phyloP scores from a whole-genome alignment of 164 flowering plant species.

The Kalanchoe fedtschenkoi region DNA sequence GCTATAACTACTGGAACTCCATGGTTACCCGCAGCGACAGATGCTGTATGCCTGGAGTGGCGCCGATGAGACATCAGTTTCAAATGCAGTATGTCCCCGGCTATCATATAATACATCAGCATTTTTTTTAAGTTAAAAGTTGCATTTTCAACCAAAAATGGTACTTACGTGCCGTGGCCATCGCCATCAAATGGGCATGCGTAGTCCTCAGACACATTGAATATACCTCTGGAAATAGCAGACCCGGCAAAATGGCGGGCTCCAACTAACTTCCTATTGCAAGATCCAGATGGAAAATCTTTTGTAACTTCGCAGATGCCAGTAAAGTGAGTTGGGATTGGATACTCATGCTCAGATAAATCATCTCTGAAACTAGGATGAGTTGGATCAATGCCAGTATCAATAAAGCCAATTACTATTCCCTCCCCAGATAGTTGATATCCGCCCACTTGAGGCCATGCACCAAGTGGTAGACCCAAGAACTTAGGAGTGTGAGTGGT shows the following conservation, averaged over 20 bases:
- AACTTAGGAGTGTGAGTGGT: constrained; percentile 94
- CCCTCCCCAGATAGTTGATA: constrained; percentile 83
- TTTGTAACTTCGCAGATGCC: constrained; percentile 92
- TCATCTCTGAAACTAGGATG: constrained; percentile 85
- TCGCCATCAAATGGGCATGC: constrained; percentile 95
- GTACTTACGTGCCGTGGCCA: constrained; percentile 97
- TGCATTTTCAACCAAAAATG: background rate
- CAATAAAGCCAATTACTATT: constrained; percentile 81
- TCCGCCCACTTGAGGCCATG: constrained; percentile 88
- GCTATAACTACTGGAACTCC: constrained; percentile 80
- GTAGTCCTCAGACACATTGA: constrained; percentile 79
- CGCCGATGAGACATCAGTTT: background rate
- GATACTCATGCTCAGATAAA: constrained; percentile 33
- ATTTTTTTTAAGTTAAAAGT: background rate
- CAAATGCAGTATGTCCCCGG: background rate
- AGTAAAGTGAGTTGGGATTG: constrained; percentile 67
- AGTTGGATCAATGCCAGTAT: constrained; percentile 95
- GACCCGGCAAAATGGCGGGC: constrained; percentile 99
- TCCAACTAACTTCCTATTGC: constrained; percentile 92
- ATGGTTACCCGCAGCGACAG: constrained; percentile 90
- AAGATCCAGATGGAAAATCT: constrained; percentile 96
- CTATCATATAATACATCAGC: too few relatives aligned
- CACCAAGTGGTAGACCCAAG: constrained; percentile 85
- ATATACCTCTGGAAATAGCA: constrained; percentile 95
- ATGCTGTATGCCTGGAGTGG: constrained; percentile 35